A percentile compares a stretch with the other conserved stretches of the same genome.
phyloP scores from a whole-genome alignment of 2,329 filamentous ascomycete species.

The Alternaria triticina region DNA sequence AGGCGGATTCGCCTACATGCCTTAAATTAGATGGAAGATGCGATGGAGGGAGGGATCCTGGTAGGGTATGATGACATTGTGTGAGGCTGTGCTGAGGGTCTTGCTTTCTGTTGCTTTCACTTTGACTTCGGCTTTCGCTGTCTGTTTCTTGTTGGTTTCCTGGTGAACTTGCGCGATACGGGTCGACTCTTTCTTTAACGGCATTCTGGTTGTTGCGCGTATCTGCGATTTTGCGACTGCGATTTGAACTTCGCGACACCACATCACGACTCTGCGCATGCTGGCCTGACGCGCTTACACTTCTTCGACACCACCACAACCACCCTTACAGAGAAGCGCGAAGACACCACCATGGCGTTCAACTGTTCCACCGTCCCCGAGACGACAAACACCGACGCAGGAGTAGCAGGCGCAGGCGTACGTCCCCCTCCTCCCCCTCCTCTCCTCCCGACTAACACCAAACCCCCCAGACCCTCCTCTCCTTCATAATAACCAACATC shows the following conservation, averaged over 20 bases:
- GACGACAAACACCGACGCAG: slow-evolving; percentile 59
- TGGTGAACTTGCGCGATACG: not conserved
- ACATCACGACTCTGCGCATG: not conserved
- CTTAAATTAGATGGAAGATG: slow-evolving; percentile 13
- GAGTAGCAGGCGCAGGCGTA: slow-evolving; percentile 65
- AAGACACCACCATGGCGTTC: slow-evolving; percentile 15
- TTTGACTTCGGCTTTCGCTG: not conserved
- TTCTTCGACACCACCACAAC: not conserved
- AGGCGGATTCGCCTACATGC: slow-evolving; percentile 13
- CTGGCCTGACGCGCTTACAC: not conserved
- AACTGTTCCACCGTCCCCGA: slow-evolving; percentile 55
- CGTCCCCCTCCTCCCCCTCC: slow-evolving; percentile 20
- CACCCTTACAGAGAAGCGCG: not conserved
- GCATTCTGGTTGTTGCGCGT: not conserved
- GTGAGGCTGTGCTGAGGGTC: slow-evolving; percentile 7
- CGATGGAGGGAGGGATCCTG: slow-evolving; percentile 2
- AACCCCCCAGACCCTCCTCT: slow-evolving; percentile 59
- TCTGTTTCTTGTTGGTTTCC: not conserved
- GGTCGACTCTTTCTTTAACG: not conserved
- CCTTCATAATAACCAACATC: slow-evolving; percentile 69
- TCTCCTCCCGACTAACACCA: not conserved
- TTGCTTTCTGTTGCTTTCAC: slow-evolving; percentile 4
- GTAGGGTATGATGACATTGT: slow-evolving; percentile 20
- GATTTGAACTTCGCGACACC: not conserved
- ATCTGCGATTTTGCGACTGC: not conserved